Evolutionary conservation across 805 yeast genomes (phyloP).

Genomic region (Ogataea nonfermentans): DNA sequence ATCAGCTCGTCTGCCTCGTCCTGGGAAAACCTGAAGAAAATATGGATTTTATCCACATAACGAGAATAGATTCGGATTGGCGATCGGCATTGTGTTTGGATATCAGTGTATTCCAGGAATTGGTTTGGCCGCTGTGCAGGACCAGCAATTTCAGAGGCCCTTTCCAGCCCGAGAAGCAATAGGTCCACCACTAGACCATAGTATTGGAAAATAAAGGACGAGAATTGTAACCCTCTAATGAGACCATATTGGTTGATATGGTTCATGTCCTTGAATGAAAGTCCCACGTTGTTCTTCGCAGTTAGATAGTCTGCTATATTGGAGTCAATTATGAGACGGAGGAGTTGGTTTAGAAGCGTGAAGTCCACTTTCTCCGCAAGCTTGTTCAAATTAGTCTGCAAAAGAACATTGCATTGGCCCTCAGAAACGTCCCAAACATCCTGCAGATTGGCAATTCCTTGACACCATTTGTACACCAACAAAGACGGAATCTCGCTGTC

Average conservation of each 20-base stretch:
- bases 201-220: slow-evolving; percentile 86
- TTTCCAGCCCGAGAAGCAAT: slow-evolving; percentile 75
- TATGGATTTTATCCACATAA: slow-evolving; percentile 76
- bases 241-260: slow-evolving; percentile 88
- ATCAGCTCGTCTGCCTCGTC: slow-evolving; percentile 75
- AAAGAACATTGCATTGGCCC: slow-evolving; percentile 79
- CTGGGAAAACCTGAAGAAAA: slow-evolving; percentile 71
- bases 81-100: slow-evolving; percentile 57
- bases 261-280: slow-evolving; percentile 92
- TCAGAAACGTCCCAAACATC: slow-evolving; percentile 74
- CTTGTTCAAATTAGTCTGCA: slow-evolving; percentile 72
- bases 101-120: slow-evolving; percentile 68
- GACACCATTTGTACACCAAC: slow-evolving; percentile 90
- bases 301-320: slow-evolving; percentile 93
- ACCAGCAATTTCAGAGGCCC: slow-evolving; percentile 89
- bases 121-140: slow-evolving; percentile 66
- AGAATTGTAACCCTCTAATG: slow-evolving; percentile 83
- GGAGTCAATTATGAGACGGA: slow-evolving; percentile 81
- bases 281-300: slow-evolving; percentile 78
- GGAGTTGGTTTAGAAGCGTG: slow-evolving; percentile 76
- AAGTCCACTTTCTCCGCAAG: slow-evolving; percentile 85
- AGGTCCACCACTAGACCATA: slow-evolving; percentile 86
- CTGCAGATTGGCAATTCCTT: slow-evolving; percentile 77
- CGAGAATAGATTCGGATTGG: slow-evolving; percentile 83
- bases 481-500: slow-evolving; percentile 93